A percentile compares a stretch with the other conserved stretches of the same genome.
These are phyloP conservation scores for Cavenderia fasciculata DNA, from an alignment of 78 protist species.

Conservation along the genomic window DNA sequence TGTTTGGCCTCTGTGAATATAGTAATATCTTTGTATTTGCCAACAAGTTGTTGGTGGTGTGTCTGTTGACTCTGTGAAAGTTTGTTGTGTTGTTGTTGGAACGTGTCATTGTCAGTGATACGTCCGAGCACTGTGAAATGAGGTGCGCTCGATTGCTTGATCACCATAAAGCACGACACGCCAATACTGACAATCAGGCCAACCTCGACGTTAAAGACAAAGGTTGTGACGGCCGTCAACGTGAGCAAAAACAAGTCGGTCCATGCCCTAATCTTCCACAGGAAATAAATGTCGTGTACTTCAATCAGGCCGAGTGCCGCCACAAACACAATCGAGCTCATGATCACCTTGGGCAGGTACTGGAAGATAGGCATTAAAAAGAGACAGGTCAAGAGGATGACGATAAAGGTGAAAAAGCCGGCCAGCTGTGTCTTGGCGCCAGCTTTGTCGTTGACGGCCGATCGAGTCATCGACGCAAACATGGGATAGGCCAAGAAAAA, in stretches of 20 bases:
- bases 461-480: constrained; percentile 71
- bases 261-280: constrained; percentile 70
- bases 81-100: no score
- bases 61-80: no score
- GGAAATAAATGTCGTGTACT: constrained; percentile 50
- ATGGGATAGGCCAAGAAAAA: constrained; percentile 55
- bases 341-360: constrained; percentile 51
- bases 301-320: constrained; percentile 79
- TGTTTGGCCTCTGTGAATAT: constrained; percentile 47
- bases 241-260: constrained; percentile 50
- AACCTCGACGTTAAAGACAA: constrained; percentile 52
- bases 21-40: constrained; percentile 53
- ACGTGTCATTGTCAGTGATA: neutral
- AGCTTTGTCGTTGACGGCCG: constrained; percentile 69
- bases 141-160: constrained; percentile 74
- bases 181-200: constrained; percentile 67
- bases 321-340: constrained; percentile 71
- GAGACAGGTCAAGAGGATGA: constrained; percentile 41
- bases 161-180: constrained; percentile 59
- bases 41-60: no score
- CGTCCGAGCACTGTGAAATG: constrained; percentile 62
- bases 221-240: constrained; percentile 32
- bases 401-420: constrained; percentile 28
- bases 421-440: constrained; percentile 70
- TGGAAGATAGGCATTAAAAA: constrained; percentile 67